Base-by-base conservation (phyloP, 139 green algal genomes). In the Gonium pectorale region DNA sequence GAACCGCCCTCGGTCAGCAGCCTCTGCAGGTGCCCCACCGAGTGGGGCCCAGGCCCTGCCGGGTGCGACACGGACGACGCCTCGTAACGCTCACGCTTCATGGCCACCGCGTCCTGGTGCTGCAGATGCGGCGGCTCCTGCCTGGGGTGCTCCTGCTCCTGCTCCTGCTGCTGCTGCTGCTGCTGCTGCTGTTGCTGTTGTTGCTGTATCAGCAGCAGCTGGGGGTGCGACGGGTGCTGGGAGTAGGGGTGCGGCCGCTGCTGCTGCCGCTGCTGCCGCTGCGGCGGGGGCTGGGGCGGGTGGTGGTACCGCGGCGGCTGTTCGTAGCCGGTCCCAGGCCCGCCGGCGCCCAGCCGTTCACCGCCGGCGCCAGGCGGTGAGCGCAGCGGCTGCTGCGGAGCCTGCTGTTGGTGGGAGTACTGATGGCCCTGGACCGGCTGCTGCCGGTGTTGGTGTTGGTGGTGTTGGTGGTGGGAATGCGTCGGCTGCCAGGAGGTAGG, bases 1-100 rank as follows among this genome's bases (percentile, higher is more conserved):
- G n/a, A n/a, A 62, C 37, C 44, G 51, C 43, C 5, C 43, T 2
- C 43, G 40, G 68, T 29, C 43, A 41, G 62, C 62, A 15, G 62
- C 24, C 22, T 29, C n/a, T 68, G 62, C 62, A 43, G 62, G 6
- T 41, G n/a, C 19, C 46, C 31, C 19, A 5, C n/a, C 46, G 64
- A 46, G 44, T 79, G 64, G 21, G 46, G 46, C 46, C 70, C 70
- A 21, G 38, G n/a, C n/a, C n/a, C 46, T 22, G 46, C 17, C 5
- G 0, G 31, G 43, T 33, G 11, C 46, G 46, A 46, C 43, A 17
- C 40, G 27, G 68, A n/a, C 9, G 68, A 41, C 19, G 43, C 26
- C 2, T 79, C 70, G 21, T 79, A 35, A 5, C 43, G n/a, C 41
- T 77, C 68, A 22, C 43, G 43, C 26, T 77, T 77, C 19, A 77